Evolutionary conservation across 208 protist genomes (phyloP).

Genomic region (Trypanosoma rangeli): DNA sequence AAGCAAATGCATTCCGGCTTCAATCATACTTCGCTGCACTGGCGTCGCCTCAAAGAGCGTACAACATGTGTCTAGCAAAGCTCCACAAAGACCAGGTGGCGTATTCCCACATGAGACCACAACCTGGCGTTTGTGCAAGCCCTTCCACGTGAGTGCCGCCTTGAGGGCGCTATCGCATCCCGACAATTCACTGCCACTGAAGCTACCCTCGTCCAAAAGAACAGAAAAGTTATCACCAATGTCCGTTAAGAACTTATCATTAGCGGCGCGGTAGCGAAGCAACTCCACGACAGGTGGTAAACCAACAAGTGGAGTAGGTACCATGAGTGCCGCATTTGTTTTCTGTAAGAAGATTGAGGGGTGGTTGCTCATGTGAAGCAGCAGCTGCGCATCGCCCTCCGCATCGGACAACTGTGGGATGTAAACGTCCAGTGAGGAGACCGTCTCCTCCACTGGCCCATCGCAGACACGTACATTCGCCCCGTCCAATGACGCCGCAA

Average conservation of each 20-base stretch:
- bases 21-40: not conserved
- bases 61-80: not conserved
- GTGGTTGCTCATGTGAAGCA: conserved; percentile 19
- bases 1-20: conserved; percentile 12
- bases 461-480: conserved; percentile 11
- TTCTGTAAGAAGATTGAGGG: conserved; percentile 16
- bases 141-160: conserved; percentile 17
- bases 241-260: conserved; percentile 2
- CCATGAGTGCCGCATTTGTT: conserved; percentile 25
- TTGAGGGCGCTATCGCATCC: conserved; percentile 13
- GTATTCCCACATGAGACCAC: conserved; percentile 14
- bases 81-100: not conserved
- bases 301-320: conserved; percentile 25
- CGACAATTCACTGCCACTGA: conserved; percentile 1
- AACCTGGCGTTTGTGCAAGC: conserved; percentile 8
- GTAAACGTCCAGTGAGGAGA: conserved; percentile 17
- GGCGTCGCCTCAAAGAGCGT: conserved; percentile 4
- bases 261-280: conserved; percentile 16
- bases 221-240: conserved; percentile 30
- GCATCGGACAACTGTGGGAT: not conserved
- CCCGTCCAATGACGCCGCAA: conserved; percentile 10
- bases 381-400: not conserved
- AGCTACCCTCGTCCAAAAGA: conserved; percentile 15
- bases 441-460: conserved; percentile 18
- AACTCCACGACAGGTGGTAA: conserved; percentile 26